Conservation (phyloP, 2,329 filamentous ascomycete genomes). For the Sclerotinia minor region DNA sequence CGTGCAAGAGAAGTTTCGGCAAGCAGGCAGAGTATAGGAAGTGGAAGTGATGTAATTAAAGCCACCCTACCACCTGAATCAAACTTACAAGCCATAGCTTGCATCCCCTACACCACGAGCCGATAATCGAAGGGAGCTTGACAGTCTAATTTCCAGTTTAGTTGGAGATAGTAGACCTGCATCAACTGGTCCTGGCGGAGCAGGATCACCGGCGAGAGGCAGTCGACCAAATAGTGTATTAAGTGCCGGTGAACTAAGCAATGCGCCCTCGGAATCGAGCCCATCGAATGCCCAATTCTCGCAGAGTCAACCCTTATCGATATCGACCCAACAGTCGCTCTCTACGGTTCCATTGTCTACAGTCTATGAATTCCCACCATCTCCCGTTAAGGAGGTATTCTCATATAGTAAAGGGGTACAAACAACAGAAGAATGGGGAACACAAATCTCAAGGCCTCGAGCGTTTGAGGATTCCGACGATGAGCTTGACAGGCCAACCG, state of each 20-base stretch:
- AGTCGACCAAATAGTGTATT: constrained; percentile 86
- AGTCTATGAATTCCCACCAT: constrained; percentile 77
- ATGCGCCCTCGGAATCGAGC: constrained; percentile 64
- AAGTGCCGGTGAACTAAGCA: constrained; percentile 78
- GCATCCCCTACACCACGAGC: constrained; percentile 70
- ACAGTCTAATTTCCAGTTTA: constrained; percentile 80
- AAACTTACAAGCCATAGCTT: constrained; percentile 51
- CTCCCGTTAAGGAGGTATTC: constrained; percentile 77
- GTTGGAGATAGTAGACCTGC: constrained; percentile 64
- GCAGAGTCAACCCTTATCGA: constrained; percentile 46
- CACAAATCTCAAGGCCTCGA: constrained; percentile 53
- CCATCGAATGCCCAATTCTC: constrained; percentile 47
- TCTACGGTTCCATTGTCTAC: constrained; percentile 72
- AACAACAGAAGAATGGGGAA: constrained; percentile 73
- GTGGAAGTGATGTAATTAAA: constrained; percentile 66
- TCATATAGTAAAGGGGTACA: constrained; percentile 98
- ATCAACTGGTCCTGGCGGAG: constrained; percentile 63
- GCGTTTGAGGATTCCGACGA: constrained; percentile 63
- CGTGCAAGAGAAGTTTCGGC: constrained; percentile 73
- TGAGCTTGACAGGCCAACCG: constrained; percentile 57
- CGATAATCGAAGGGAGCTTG: constrained; percentile 73
- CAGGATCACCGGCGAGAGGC: constrained; percentile 66
- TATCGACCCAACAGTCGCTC: constrained; percentile 59
- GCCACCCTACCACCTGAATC: constrained; percentile 34
- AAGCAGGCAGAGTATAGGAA: constrained; percentile 67